Evolutionary conservation across 2,329 filamentous ascomycete genomes (phyloP).

Genomic region (Coleophoma eucalyptorum): DNA sequence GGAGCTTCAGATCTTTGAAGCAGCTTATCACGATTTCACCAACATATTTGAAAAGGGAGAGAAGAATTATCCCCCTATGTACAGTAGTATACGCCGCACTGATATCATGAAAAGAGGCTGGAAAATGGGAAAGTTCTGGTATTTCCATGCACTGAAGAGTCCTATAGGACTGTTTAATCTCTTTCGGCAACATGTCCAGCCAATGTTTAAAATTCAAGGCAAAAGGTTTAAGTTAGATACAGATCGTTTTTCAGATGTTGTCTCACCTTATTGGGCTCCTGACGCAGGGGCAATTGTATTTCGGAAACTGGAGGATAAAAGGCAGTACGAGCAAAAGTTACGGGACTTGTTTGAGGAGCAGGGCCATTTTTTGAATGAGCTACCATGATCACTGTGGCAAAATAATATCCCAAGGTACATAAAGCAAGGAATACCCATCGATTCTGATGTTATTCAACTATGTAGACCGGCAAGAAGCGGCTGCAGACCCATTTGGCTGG

Average conservation of each 20-base stretch:
- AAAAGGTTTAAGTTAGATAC: neutral
- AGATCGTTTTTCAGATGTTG: constrained; percentile 2
- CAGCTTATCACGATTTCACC: constrained; percentile 14
- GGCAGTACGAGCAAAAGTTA: constrained; percentile 7
- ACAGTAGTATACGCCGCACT: constrained; percentile 10
- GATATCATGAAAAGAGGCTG: constrained; percentile 16
- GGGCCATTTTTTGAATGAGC: too few species aligned
- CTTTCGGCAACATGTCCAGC: constrained; percentile 18
- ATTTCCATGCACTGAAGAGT: constrained; percentile 17
- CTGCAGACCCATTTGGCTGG: too few species aligned
- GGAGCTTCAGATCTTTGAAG: constrained; percentile 11
- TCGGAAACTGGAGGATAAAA: constrained; percentile 7
- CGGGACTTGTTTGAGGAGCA: constrained; percentile 8
- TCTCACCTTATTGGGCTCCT: constrained; percentile 9
- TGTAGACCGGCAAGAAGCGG: too few species aligned
- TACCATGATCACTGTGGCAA: too few species aligned
- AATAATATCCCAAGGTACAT: too few species aligned
- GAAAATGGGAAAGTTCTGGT: constrained; percentile 21
- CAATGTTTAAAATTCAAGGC: constrained; percentile 9
- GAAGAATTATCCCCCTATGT: constrained; percentile 4
- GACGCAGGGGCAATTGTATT: constrained; percentile 3
- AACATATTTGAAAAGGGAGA: constrained; percentile 16
- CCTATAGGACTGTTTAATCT: constrained; percentile 18
- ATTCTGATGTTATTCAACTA: too few species aligned
- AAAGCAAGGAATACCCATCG: too few species aligned